Conservation (phyloP, 1,284 basidiomycete genomes). For the Thecaphora frezii region DNA sequence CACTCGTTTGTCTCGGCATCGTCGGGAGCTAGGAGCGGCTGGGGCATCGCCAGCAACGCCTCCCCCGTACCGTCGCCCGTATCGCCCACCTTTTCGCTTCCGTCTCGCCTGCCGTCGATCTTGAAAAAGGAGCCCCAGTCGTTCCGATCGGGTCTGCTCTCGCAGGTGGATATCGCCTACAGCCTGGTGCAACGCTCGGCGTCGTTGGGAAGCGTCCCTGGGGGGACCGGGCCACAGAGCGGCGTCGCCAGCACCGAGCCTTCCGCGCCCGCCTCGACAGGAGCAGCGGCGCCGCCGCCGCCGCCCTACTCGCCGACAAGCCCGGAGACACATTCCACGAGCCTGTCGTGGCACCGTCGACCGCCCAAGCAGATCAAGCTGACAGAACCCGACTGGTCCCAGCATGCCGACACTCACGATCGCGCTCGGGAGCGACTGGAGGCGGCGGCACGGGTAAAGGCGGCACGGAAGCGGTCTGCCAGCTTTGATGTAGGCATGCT, state of each 20-base stretch:
- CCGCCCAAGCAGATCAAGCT: slow-evolving; percentile 25
- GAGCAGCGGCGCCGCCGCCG: slow-evolving; percentile 9
- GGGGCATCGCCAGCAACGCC: not conserved
- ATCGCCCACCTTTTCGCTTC: slow-evolving; percentile 18
- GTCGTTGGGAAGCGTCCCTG: not conserved
- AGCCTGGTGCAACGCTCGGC: slow-evolving; percentile 18
- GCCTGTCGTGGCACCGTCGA: slow-evolving; percentile 2
- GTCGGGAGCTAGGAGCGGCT: no score
- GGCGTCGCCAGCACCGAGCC: not conserved
- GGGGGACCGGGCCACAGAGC: not conserved
- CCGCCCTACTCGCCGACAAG: slow-evolving; percentile 14
- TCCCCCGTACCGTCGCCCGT: slow-evolving; percentile 12
- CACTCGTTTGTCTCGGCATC: slow-evolving; percentile 13
- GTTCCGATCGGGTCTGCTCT: slow-evolving; percentile 31
- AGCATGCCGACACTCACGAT: slow-evolving; percentile 38
- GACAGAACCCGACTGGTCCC: slow-evolving; percentile 52
- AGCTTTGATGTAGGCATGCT: not conserved
- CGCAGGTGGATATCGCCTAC: slow-evolving; percentile 20
- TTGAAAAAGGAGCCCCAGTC: slow-evolving; percentile 38
- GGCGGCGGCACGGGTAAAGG: slow-evolving; percentile 21
- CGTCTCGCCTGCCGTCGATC: slow-evolving; percentile 31
- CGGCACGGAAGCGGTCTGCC: slow-evolving; percentile 2
- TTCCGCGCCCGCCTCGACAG: no score
- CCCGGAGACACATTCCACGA: not conserved
- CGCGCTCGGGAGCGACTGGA: slow-evolving; percentile 50